Evolutionary conservation across 352 stramenopile genomes (phyloP), one percentile per base, ranked within the genome.

Genomic region (Globisporangium cylindrosporum): DNA sequence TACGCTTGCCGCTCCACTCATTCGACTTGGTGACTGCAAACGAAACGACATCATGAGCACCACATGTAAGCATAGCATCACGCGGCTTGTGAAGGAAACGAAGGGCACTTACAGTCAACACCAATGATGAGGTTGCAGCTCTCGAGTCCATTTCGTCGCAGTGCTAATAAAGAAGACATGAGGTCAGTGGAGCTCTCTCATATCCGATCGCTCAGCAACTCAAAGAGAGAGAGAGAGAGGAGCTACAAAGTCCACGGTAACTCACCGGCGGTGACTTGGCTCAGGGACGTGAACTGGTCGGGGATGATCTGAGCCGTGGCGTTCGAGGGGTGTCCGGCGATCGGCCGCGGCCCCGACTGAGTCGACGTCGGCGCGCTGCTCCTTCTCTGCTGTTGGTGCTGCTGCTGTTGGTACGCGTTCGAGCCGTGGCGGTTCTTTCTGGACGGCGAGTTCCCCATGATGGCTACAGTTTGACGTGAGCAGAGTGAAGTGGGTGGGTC

Each of bases 1-100:
- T 93, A 58, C 76, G 81, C 62, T 93, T 95, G 58, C 89, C 89
- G 53, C 84, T 96, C 88, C 88, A 96, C 46, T 96, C 86, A 68
- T 95, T 96, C 59, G 86, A 94, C 72, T 95, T 96, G 58, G 89
- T 96, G 75, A 90, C 88, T 95, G 54, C 48, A 46, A 51, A 66
- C 62, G 54, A 3, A 46, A 29, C 18, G 25, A 22, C 55, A 48
- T 18, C 14, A n/a, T 61, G 55, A 61, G 29, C 20, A 10, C 24
- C 29, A 1, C n/a, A 2, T n/a, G 20, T 41, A 18, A 59, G 1
- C 14, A 20, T 22, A 12, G 1, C 15, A 15, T 7, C 25, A 56
- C 32, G 22, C 9, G 9, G 49, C n/a, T 56, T 57, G 22, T 3
- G 15, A 10, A 59, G 6, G 25, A 41, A 14, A 20, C 27, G 9